Conservation (phyloP, 495 filamentous ascomycete genomes). For the Neurospora sp. region DNA sequence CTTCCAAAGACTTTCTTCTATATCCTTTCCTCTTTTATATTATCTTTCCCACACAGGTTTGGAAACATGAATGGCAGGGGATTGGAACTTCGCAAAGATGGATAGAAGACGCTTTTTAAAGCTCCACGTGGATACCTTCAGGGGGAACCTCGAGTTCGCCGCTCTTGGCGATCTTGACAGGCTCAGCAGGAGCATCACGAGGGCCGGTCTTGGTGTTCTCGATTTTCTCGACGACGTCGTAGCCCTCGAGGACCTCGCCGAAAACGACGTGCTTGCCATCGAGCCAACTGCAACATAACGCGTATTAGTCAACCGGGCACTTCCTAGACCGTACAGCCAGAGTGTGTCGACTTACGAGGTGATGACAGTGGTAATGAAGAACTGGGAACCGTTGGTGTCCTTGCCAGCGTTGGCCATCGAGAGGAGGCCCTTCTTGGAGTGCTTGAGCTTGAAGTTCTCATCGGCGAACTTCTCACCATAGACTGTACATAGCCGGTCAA, state of each 20-base stretch:
- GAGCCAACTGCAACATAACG: constrained; percentile 53
- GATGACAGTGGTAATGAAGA: constrained; percentile 87
- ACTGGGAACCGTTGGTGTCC: constrained; percentile 98
- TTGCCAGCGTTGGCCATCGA: constrained; percentile 97
- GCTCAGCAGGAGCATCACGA: constrained; percentile 60
- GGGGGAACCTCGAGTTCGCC: constrained; percentile 79
- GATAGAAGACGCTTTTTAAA: constrained; percentile 46
- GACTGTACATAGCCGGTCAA: constrained; percentile 34
- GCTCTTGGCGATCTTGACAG: constrained; percentile 86
- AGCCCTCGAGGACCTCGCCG: constrained; percentile 83
- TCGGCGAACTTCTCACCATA: constrained; percentile 92
- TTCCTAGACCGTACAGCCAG: not conserved
- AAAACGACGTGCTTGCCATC: constrained; percentile 87
- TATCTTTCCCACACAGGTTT: not conserved
- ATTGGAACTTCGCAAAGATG: not conserved
- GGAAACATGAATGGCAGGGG: not conserved
- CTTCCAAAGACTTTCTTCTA: not conserved
- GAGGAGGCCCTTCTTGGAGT: constrained; percentile 49
- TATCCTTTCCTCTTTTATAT: constrained; percentile 5
- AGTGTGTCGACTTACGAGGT: constrained; percentile 51
- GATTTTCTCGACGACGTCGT: constrained; percentile 82
- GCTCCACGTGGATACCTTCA: constrained; percentile 98
- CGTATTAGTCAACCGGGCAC: constrained; percentile 17
- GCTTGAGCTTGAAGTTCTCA: constrained; percentile 99
- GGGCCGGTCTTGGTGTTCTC: constrained; percentile 62